These are phyloP conservation scores for Magnusiomyces tetraspermus DNA, from an alignment of 1,139 yeast genomes.

Conservation along the genomic window DNA sequence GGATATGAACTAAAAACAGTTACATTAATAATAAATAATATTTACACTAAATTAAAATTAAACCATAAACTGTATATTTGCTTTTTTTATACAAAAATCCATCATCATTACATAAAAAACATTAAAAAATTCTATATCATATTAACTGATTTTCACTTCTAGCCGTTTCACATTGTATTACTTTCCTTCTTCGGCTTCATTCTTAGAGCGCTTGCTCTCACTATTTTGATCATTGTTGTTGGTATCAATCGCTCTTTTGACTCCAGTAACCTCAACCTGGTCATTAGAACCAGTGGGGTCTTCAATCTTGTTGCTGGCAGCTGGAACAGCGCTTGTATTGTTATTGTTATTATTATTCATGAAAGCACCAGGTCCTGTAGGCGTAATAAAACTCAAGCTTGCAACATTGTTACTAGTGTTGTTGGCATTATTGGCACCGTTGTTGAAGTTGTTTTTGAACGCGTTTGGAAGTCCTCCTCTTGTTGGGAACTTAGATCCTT, in stretches of 20 bases:
- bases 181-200: neutral
- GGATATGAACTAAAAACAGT: too few species aligned
- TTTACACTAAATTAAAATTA: too few species aligned
- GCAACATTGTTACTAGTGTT: slow-evolving; percentile 15
- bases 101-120: too few species aligned
- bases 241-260: neutral
- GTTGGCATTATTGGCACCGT: slow-evolving; percentile 6
- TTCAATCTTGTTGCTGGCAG: neutral
- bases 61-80: too few species aligned
- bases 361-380: neutral
- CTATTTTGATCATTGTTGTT: slow-evolving; percentile 12
- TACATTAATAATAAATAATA: too few species aligned
- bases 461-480: neutral
- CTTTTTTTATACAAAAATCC: too few species aligned
- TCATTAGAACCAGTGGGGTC: too few species aligned
- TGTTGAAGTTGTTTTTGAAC: slow-evolving; percentile 1
- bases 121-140: too few species aligned
- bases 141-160: too few species aligned
- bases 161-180: too few species aligned
- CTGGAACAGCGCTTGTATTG: neutral
- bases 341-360: neutral
- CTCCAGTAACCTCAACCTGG: neutral
- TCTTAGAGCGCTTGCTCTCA: slow-evolving; percentile 9
- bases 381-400: neutral
- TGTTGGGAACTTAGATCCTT: neutral